A percentile compares a stretch with the other conserved stretches of the same genome.
phyloP scores from a whole-genome alignment of 495 filamentous ascomycete species.

The Penicillium canescens region DNA sequence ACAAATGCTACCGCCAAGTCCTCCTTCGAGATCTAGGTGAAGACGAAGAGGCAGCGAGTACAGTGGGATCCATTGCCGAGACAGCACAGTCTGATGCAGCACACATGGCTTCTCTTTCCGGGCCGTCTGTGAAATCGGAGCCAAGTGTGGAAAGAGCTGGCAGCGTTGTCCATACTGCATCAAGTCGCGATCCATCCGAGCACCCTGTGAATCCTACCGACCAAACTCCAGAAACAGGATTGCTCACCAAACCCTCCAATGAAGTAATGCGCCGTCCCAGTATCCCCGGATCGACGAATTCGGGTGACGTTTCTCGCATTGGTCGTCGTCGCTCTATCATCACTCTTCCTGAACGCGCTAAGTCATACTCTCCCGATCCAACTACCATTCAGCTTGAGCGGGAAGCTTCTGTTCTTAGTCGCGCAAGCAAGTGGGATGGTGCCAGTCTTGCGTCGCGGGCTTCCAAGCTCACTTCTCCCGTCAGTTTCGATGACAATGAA shows the following conservation, averaged over 20 bases:
- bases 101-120: slow-evolving; percentile 21
- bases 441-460: slow-evolving; percentile 37
- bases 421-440: slow-evolving; percentile 37
- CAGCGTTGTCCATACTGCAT: slow-evolving; percentile 19
- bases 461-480: slow-evolving; percentile 39
- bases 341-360: slow-evolving; percentile 27
- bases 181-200: slow-evolving; percentile 22
- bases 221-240: slow-evolving; percentile 8
- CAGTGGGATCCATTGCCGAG: slow-evolving; percentile 18
- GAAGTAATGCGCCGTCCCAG: slow-evolving; percentile 39
- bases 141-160: slow-evolving; percentile 15
- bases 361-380: slow-evolving; percentile 26
- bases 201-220: slow-evolving; percentile 1
- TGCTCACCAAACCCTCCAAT: slow-evolving; percentile 21
- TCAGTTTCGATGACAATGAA: slow-evolving; percentile 46
- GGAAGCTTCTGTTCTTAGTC: slow-evolving; percentile 42
- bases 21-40: slow-evolving; percentile 82
- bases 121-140: slow-evolving; percentile 21
- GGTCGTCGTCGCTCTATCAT: slow-evolving; percentile 35
- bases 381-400: slow-evolving; percentile 29
- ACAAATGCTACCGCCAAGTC: slow-evolving; percentile 89
- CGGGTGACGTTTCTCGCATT: slow-evolving; percentile 26
- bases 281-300: slow-evolving; percentile 34
- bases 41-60: slow-evolving; percentile 42
- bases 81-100: slow-evolving; percentile 8